Evolutionary conservation across 805 yeast species (phyloP).

Genomic region (Yarrowia yakushimensis): DNA sequence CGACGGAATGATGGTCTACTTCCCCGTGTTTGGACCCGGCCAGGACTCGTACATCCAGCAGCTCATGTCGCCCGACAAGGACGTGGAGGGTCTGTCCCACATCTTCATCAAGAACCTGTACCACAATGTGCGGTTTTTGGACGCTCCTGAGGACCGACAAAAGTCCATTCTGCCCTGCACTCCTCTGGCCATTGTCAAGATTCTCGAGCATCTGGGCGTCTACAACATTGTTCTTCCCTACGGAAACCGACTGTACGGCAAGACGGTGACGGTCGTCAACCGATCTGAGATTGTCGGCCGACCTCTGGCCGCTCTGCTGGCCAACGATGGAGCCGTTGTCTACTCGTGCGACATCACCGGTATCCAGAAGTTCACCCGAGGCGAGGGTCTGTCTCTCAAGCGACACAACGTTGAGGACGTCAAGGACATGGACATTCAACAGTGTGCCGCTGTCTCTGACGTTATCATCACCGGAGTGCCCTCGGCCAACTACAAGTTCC

Average conservation of each 20-base stretch:
- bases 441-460: conserved; percentile 59
- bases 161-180: conserved; percentile 95
- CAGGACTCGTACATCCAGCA: conserved; percentile 97
- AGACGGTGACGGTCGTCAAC: conserved; percentile 84
- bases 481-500: conserved; percentile 75
- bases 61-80: conserved; percentile 84
- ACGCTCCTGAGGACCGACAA: conserved; percentile 55
- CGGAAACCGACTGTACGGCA: conserved; percentile 91
- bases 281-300: conserved; percentile 97
- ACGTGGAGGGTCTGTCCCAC: conserved; percentile 93
- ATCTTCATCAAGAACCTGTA: conserved; percentile 90
- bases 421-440: conserved; percentile 27
- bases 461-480: conserved; percentile 97
- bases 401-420: conserved; percentile 77
- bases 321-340: conserved; percentile 96
- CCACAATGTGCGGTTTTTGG: conserved; percentile 84
- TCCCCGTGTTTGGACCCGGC: conserved; percentile 92
- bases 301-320: conserved; percentile 91
- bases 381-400: conserved; percentile 76
- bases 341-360: conserved; percentile 86
- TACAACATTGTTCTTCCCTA: conserved; percentile 78
- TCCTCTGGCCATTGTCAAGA: conserved; percentile 91
- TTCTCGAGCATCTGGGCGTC: conserved; percentile 81
- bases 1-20: conserved; percentile 93
- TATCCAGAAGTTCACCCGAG: conserved; percentile 88